Evolutionary conservation across 2,329 filamentous ascomycete genomes (phyloP), one percentile per base, ranked within the genome.

Genomic region (Monilinia laxa): DNA sequence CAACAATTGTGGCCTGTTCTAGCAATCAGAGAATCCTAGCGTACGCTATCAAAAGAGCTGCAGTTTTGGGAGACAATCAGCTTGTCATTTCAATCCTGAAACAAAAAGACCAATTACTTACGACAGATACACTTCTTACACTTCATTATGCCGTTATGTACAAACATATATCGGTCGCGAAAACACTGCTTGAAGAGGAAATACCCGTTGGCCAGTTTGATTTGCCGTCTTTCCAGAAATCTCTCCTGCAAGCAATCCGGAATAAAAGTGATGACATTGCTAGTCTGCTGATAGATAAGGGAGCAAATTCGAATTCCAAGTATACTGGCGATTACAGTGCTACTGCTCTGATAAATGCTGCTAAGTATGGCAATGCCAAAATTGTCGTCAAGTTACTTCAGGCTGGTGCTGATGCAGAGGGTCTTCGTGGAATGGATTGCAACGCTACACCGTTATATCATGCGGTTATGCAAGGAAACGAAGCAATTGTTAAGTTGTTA

Each of bases 401-500:
- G 1, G 54, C 69, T 54, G 74, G 75, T 23, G 71, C 72, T 23
- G 72, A 75, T 45, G 11, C 38, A 62, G 38, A 35, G 9, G 49
- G 10, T 51, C 45, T 35, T 20, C 4, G 14, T 53, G 6, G 12
- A 14, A 12, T 4, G 12, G 16, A 5, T 11, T 18, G 47, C 47
- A 18, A 55, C 47, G 9, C 6, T 12, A 67, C 55, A 42, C 64
- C 68, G 20, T 60, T 71, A 51, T 55, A 47, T 64, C 55, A n/a
- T 52, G 69, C 67, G 53, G 28, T 28, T 28, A 28, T 2, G 28
- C 47, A 20, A 16, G 67, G 69, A 35, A 23, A 69, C 25, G 7
- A 67, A 18, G 68, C 70, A 3, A 64, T 77, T 1, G 73, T 77
- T 4, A 65, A 70, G 6, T 68, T 70, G 54, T 74, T 81, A 6